Base-by-base conservation (phyloP, 805 yeast species). In the Ogataea pignaliae region DNA sequence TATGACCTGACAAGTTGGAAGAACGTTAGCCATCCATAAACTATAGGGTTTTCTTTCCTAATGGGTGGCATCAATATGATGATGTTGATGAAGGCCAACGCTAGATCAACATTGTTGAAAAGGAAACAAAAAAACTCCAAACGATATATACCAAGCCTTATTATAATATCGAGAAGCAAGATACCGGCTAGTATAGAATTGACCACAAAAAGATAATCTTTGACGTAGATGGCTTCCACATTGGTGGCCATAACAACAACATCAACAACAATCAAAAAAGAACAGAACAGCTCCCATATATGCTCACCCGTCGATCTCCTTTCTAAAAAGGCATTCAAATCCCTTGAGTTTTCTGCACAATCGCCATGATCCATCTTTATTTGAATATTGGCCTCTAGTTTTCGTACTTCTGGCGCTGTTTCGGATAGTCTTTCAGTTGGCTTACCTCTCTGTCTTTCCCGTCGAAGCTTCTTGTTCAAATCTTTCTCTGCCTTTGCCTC, bases 1-100 rank as follows among this genome's bases (percentile, higher is more conserved):
- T 89, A 89, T 48, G 83, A 73, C 39, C 97, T 69, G 40, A 77
- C 65, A 10, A 87, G 66, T 51, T 84, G 95, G 58, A 89, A 85
- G 1, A 79, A 64, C 0, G 90, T 73, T n/a, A 89, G 60, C 96
- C 96, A 88, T 34, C 78, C 76, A 55, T 85, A 89, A 0, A 70
- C 70, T 28, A 75, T 78, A 0, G 81, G 81, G 28, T 82, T 51
- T 6, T 56, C 47, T 2, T 57, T 56, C 34, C 70, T 68, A 3
- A 82, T 66, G 0, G 73, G 72, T 1, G 79, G 78, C 6, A 80
- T 54, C 10, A 81, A 68, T 10, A 84, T 77, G 3, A 83, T 57
- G 1, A 71, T 47, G 0, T 88, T 81, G 2, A 77, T 64, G 0
- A 85, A 47, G 0, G 84, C 89, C 34, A 87, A 66, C 1, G 71